Conservation (phyloP, 352 stramenopile species). For the Globisporangium barbulae region DNA sequence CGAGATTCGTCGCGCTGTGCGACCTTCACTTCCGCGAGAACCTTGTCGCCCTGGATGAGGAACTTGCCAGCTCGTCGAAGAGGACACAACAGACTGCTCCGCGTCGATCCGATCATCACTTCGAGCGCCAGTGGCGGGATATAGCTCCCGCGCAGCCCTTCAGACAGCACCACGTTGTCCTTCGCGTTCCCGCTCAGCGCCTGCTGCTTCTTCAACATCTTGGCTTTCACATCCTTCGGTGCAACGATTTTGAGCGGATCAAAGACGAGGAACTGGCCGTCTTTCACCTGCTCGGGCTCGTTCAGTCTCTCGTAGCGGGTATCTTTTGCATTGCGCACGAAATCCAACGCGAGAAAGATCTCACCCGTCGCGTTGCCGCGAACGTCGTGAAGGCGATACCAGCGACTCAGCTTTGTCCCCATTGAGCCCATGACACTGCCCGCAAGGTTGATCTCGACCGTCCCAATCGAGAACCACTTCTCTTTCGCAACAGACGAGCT, state of each 20-base stretch:
- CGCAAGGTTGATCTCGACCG: slow-evolving; percentile 81
- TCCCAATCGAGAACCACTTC: slow-evolving; percentile 76
- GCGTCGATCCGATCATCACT: slow-evolving; percentile 66
- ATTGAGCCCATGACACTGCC: slow-evolving; percentile 81
- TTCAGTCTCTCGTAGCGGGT: slow-evolving; percentile 29
- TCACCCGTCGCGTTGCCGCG: slow-evolving; percentile 80
- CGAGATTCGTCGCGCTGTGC: slow-evolving; percentile 83
- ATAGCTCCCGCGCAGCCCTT: slow-evolving; percentile 76
- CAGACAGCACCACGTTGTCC: slow-evolving; percentile 67
- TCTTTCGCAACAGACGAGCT: slow-evolving; percentile 48
- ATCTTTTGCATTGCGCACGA: slow-evolving; percentile 46
- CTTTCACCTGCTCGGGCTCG: slow-evolving; percentile 73
- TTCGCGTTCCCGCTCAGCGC: slow-evolving; percentile 23
- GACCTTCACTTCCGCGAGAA: slow-evolving; percentile 87
- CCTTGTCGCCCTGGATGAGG: slow-evolving; percentile 81
- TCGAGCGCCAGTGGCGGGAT: slow-evolving; percentile 83
- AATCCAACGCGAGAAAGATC: slow-evolving; percentile 81
- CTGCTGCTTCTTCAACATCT: slow-evolving; percentile 19
- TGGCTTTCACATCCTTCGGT: slow-evolving; percentile 40
- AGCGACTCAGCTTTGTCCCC: slow-evolving; percentile 70
- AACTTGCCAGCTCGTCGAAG: slow-evolving; percentile 85
- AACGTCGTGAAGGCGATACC: slow-evolving; percentile 79
- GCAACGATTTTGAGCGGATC: slow-evolving; percentile 82
- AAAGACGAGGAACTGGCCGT: slow-evolving; percentile 84
- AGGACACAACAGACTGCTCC: slow-evolving; percentile 78